These are phyloP conservation scores for Hyaloscypha finlandica DNA, from an alignment of 495 filamentous ascomycete species.

Conservation along the genomic window DNA sequence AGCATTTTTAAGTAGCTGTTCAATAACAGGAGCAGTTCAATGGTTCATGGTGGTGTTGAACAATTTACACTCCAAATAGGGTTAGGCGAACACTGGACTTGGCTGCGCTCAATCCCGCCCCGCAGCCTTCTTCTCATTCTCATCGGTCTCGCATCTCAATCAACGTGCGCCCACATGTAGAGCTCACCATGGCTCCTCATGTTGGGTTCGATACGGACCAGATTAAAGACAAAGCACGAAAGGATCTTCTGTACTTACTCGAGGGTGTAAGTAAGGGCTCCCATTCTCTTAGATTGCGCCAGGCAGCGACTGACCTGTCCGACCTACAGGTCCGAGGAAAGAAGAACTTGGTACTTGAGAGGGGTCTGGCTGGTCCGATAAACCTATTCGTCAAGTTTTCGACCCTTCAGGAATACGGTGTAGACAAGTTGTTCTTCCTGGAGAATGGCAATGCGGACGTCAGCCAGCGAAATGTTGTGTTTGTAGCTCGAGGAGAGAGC, in stretches of 20 bases:
- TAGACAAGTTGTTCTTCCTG: constrained; percentile 93
- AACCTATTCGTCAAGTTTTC: constrained; percentile 94
- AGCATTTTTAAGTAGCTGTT: background rate
- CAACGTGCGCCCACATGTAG: constrained; percentile 33
- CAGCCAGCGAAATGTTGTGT: constrained; percentile 93
- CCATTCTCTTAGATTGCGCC: constrained; percentile 12
- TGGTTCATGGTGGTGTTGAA: background rate
- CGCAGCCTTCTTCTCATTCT: constrained; percentile 8
- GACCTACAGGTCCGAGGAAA: constrained; percentile 82
- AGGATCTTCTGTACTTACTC: constrained; percentile 81
- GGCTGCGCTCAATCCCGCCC: background rate
- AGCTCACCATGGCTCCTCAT: constrained; percentile 64
- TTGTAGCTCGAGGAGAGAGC: constrained; percentile 87
- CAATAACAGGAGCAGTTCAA: background rate
- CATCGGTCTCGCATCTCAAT: background rate
- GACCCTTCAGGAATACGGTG: constrained; percentile 79
- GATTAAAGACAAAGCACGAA: constrained; percentile 79
- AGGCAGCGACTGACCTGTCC: constrained; percentile 19
- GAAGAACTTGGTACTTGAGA: constrained; percentile 96
- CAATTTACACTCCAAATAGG: background rate
- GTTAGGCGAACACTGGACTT: background rate
- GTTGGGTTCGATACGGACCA: constrained; percentile 76
- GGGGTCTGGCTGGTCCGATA: constrained; percentile 83
- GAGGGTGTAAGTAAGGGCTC: constrained; percentile 80
- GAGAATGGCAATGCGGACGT: constrained; percentile 92